phyloP scores from a whole-genome alignment of 1,139 yeast genomes.

The Blastobotrys raffinosifermentans region DNA sequence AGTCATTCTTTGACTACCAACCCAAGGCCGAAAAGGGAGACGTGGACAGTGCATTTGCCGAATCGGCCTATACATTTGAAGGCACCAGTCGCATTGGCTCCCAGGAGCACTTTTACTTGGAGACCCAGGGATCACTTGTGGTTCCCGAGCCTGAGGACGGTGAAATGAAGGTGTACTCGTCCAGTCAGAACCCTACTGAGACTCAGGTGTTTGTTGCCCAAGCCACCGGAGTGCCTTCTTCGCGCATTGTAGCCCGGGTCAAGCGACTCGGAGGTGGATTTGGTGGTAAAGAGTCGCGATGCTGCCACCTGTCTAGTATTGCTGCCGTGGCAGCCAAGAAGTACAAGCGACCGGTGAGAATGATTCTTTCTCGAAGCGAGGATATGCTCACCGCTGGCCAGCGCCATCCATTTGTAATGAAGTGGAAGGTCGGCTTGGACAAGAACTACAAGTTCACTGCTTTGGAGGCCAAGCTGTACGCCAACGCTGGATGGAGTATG shows the following conservation, averaged over 20 bases:
- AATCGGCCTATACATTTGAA: constrained; percentile 34
- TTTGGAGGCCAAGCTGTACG: constrained; percentile 35
- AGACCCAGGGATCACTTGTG: constrained; percentile 39
- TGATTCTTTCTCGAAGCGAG: constrained; percentile 37
- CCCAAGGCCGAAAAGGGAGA: constrained; percentile 36
- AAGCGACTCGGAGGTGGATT: constrained; percentile 59
- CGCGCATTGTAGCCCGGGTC: constrained; percentile 36
- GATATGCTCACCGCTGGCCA: constrained; percentile 43
- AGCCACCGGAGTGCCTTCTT: constrained; percentile 38
- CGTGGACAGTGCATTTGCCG: constrained; percentile 34
- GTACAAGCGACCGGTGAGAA: constrained; percentile 38
- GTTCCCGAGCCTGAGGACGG: constrained; percentile 41
- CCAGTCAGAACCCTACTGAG: constrained; percentile 41
- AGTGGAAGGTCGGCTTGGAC: constrained; percentile 40
- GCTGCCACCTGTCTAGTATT: constrained; percentile 38
- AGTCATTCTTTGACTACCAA: constrained; percentile 34
- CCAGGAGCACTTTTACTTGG: constrained; percentile 44
- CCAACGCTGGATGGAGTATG: constrained; percentile 44
- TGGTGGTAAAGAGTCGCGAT: constrained; percentile 52
- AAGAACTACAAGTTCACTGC: constrained; percentile 38
- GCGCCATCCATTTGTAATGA: constrained; percentile 41
- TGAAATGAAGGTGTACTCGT: constrained; percentile 39
- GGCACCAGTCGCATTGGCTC: constrained; percentile 40
- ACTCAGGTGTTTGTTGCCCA: constrained; percentile 39
- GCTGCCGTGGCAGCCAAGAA: constrained; percentile 53